Base-by-base conservation (phyloP, 2,329 filamentous ascomycete species). In the Colletotrichum chrysophilum region DNA sequence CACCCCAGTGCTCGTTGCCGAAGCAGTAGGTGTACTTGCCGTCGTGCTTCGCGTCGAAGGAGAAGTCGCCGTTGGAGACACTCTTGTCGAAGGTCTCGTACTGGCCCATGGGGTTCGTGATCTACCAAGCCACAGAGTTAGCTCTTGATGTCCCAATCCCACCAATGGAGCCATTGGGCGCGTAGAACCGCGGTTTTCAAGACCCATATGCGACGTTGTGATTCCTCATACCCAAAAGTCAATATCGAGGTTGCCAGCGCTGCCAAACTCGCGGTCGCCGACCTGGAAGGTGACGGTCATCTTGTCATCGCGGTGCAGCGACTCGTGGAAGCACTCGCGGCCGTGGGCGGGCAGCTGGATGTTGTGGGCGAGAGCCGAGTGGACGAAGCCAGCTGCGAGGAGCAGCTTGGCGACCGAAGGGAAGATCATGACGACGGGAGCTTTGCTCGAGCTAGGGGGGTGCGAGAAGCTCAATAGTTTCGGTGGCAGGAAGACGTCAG, bases 261-360 rank as follows among this genome's bases (percentile, higher is more conserved):
- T 95, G 67, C 96, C 96, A 86, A 98, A 98, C 85, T 99, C 97
- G 79, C 96, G 90, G 85, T 99, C 97, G 83, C 97, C 97, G 75
- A 98, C 96, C 88, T 98, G 97, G 90, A 97, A 99, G 34, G 96
- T 98, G 76, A 99, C 96, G 10, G 96, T 98, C 97, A 99, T 99
- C 86, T 94, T 95, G 89, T 99, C 97, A 86, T 98, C 97, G 84
- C 91, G 92, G 89, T 98, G 96, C 76, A 99, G 92, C 80, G 89
- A 87, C 88, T 99, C 97, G 89, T 98, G 95, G 91, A 98, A 99
- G 89, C 97, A 99, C 89, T 99, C 97, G 87, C 96, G 92, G 83
- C 95, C 95, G 87, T 99, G 96, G 80, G 96, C 94, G 78, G 94
- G 94, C 82, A 99, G 93, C 85, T 97, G 95, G 86, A 99, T 98